Base-by-base conservation (phyloP, 345 rosid genomes). In the Isatis tinctoria region DNA sequence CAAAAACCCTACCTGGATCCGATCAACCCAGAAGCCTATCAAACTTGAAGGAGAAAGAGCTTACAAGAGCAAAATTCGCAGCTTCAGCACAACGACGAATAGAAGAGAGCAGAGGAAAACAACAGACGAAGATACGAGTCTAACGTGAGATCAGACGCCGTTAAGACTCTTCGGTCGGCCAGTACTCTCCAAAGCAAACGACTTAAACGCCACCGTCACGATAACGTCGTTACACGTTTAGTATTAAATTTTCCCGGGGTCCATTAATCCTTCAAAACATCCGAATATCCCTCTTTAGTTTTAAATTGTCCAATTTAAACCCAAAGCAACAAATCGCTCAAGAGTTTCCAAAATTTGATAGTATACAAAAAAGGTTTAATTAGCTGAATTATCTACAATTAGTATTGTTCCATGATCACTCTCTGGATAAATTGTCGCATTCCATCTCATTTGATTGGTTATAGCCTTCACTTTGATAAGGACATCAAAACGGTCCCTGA, bases 401-500 rank as follows among this genome's bases (percentile, higher is more conserved):
- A 90, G 74, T 53, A 83, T 75, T 69, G 82, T 80, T 77, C 79
- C 85, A 17, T 79, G 65, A 72, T 83, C 82, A 43, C 79, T 86
- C 6, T 79, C 43, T 70, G 74, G 72, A 5, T 79, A 77, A 5
- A 87, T 57, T 72, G 70, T 82, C 41, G 82, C 74, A n/a, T 77
- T 72, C 88, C 90, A 86, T 78, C 69, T 82, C 84, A 88, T 80
- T 72, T 70, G 72, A 26, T 80, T 76, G 10, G 79, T 71, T 20
- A 78, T 71, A 56, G 67, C 70, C 20, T 86, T 85, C 18, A 86
- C 79, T 77, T 84, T 79, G 59, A 79, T 70, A 66, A 88, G 60
- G 16, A 81, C 28, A 54, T 88, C 90, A 0, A 82, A 82, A 41
- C 79, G 78, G 72, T 88, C 91, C 20, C 87, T 65, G 52, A 90